Base-by-base conservation (phyloP, 129 eudicot species). In the Flaveria ramosissima region DNA sequence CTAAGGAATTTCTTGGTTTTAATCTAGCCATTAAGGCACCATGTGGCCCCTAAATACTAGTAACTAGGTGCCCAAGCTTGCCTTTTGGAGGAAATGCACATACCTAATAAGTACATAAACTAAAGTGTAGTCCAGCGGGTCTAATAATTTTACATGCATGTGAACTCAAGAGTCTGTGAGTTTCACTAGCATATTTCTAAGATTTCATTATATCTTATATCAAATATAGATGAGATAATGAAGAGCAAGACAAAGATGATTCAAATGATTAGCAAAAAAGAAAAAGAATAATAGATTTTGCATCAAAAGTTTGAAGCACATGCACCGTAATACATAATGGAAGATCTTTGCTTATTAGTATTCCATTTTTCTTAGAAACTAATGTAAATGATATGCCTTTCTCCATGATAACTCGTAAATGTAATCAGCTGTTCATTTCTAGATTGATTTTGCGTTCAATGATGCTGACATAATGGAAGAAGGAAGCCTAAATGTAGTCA, bases 401-500 rank as follows among this genome's bases (percentile, higher is more conserved):
- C n/a, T 9, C 16, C 14, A 71, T 6, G 21, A 27, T 63, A 7
- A 27, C 10, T 63, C 24, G 48, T 59, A 42, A 45, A 16, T 20
- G 51, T 36, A 51, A 39, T 48, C 50, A 0, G 24, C 7, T 24
- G 27, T 6, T 64, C 21, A 7, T 41, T 56, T 80, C 3, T 72
- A 88, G 93, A 86, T 88, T 78, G 90, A 88, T 73, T 62, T 85
- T 70, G 83, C 93, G 11, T 88, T 88, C 80, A 70, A 73, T 79
- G 93, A 88, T 78, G 93, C 93, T 81, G 93, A 86, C 68, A 81
- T 86, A 52, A 61, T 88, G 56, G 93, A 88, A 86, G 86, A 83
- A 76, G 84, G 70, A 74, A 85, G 86, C 72, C 85, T 88, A 42
- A 67, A 73, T 71, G 90, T 89, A 63, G 77, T 88, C 56, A 86